A percentile compares a stretch with the other conserved stretches of the same genome.
Conservation (phyloP, 495 filamentous ascomycete species). For the Jackrogersella multiformis region DNA sequence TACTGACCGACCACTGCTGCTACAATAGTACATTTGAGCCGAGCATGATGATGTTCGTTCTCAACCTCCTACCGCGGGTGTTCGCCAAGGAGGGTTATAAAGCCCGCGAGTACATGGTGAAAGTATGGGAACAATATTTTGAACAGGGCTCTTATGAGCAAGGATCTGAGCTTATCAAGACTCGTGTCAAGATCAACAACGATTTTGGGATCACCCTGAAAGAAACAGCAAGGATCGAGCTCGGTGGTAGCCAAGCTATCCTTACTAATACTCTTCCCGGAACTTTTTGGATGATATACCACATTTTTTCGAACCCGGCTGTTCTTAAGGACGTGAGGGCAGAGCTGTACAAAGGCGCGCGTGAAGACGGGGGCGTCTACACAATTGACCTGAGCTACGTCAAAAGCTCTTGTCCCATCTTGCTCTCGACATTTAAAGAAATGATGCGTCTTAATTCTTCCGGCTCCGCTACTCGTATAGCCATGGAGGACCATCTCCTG, state of each 20-base stretch:
- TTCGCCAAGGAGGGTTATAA: constrained; percentile 31
- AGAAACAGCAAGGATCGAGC: constrained; percentile 27
- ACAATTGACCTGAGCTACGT: constrained; percentile 14
- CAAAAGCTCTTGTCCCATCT: constrained; percentile 21
- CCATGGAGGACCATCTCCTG: constrained; percentile 38
- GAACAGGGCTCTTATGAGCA: constrained; percentile 9
- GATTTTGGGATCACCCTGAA: constrained; percentile 13
- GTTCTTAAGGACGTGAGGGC: constrained; percentile 6
- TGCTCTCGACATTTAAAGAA: constrained; percentile 36
- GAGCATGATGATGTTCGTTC: constrained; percentile 34
- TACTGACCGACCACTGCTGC: too few species aligned
- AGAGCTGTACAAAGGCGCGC: constrained; percentile 21
- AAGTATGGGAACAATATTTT: constrained; percentile 36
- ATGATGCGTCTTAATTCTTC: constrained; percentile 18
- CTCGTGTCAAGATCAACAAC: constrained; percentile 19
- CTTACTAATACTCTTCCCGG: constrained; percentile 21
- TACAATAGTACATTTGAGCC: constrained; percentile 35
- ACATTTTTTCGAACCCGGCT: constrained; percentile 31
- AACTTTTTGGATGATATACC: constrained; percentile 28
- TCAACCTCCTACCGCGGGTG: constrained; percentile 23
- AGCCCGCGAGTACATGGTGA: constrained; percentile 32
- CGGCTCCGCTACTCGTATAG: constrained; percentile 23
- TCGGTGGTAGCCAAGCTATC: constrained; percentile 13
- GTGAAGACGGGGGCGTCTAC: background rate
- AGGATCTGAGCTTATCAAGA: constrained; percentile 30